These are phyloP conservation scores for Phytophthora aleatoria DNA, from an alignment of 352 stramenopile genomes.

Conservation along the genomic window DNA sequence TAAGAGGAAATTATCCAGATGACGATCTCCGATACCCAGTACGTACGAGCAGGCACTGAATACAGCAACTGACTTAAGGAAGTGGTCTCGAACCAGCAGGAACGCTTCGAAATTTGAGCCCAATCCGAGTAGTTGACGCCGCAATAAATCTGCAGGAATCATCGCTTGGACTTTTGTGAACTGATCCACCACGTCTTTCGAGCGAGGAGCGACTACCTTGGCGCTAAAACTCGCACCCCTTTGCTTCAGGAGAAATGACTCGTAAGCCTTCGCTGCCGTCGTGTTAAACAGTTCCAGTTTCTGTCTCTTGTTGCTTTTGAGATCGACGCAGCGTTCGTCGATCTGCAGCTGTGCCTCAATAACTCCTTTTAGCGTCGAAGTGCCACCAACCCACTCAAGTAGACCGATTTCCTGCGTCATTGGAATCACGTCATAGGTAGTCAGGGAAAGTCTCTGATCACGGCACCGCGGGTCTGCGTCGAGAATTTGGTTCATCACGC, in stretches of 20 bases:
- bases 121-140: conserved; percentile 72
- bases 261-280: conserved; percentile 71
- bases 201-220: conserved; percentile 63
- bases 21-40: conserved; percentile 90
- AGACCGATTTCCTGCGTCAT: conserved; percentile 88
- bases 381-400: conserved; percentile 83
- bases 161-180: conserved; percentile 65
- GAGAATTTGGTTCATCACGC: conserved; percentile 92
- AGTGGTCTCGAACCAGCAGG: conserved; percentile 82
- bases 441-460: conserved; percentile 63
- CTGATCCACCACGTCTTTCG: conserved; percentile 51
- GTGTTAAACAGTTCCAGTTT: conserved; percentile 83
- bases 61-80: conserved; percentile 80
- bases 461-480: conserved; percentile 62
- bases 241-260: conserved; percentile 78
- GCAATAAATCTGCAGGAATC: conserved; percentile 80
- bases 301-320: conserved; percentile 71
- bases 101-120: conserved; percentile 83
- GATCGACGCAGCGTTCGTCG: conserved; percentile 58
- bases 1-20: conserved; percentile 92
- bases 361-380: conserved; percentile 76
- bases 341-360: conserved; percentile 76
- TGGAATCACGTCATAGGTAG: conserved; percentile 88
- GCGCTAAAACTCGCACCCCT: conserved; percentile 67
- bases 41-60: conserved; percentile 91